Percentiles rank a stretch among this genome's conserved stretches.
Evolutionary conservation across 192 early-diverging fungal genomes (phyloP).

Genomic region (Rhizoclosmatium globosum): DNA sequence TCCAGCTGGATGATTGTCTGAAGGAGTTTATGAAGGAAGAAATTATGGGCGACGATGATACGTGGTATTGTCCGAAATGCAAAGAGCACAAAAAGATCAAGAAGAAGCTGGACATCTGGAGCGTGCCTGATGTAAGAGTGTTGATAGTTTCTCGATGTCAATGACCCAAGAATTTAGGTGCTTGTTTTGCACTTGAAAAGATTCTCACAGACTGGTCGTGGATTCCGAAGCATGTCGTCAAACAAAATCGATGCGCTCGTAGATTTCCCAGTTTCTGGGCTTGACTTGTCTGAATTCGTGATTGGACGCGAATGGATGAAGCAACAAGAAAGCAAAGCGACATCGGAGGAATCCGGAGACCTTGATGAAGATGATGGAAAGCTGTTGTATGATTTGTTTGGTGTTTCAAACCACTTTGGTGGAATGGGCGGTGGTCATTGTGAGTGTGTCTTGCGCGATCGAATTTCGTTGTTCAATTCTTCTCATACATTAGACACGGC

Average conservation of each 20-base stretch:
- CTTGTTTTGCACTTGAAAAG: constrained; percentile 86
- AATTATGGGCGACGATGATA: constrained; percentile 75
- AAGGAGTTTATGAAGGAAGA: constrained; percentile 80
- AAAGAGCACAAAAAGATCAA: constrained; percentile 78
- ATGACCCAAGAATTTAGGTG: constrained; percentile 42
- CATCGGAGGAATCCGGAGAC: background rate
- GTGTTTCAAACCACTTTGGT: constrained; percentile 85
- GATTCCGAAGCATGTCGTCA: constrained; percentile 59
- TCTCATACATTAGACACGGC: constrained; percentile 68
- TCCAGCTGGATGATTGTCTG: constrained; percentile 75
- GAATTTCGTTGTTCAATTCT: background rate
- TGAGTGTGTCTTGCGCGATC: constrained; percentile 29
- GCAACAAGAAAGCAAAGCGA: constrained; percentile 22
- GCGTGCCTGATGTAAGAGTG: constrained; percentile 66
- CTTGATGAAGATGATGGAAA: constrained; percentile 22
- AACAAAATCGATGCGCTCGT: constrained; percentile 80
- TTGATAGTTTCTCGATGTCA: background rate
- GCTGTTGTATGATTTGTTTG: constrained; percentile 72
- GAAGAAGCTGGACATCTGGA: constrained; percentile 85
- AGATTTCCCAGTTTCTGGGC: constrained; percentile 70
- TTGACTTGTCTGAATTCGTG: constrained; percentile 66
- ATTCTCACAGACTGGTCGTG: constrained; percentile 68
- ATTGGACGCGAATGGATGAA: constrained; percentile 34
- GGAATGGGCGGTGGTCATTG: constrained; percentile 85
- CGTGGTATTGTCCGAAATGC: constrained; percentile 82